Evolutionary conservation across 106 monocot species (phyloP).

Genomic region (Allium sativum): DNA sequence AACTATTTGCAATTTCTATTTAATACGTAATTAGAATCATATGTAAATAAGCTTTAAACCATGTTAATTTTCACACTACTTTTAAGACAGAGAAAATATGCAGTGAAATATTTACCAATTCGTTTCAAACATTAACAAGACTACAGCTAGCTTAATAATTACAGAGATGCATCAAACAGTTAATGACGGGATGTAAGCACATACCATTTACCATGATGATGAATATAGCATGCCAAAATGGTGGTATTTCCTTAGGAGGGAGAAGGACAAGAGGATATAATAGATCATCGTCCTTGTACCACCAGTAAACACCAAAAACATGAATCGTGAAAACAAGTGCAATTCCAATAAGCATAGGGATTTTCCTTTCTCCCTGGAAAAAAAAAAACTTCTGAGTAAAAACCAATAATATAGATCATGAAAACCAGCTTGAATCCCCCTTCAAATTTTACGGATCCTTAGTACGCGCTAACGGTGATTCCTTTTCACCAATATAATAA

Average conservation of each 20-base stretch:
- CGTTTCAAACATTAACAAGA: background rate
- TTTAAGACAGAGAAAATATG: background rate
- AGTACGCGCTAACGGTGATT: too few species aligned
- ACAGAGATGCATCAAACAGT: background rate
- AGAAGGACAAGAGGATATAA: conserved; percentile 63
- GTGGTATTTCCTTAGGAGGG: conserved; percentile 84
- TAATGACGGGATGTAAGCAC: background rate
- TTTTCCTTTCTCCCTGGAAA: conserved; percentile 79
- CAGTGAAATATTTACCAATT: background rate
- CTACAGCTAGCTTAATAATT: background rate
- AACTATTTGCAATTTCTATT: background rate
- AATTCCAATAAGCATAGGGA: conserved; percentile 57
- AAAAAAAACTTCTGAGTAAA: too few species aligned
- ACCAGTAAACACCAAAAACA: conserved; percentile 84
- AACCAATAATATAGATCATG: too few species aligned
- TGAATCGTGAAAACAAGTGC: conserved; percentile 65
- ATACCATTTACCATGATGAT: conserved; percentile 91
- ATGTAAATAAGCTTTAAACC: too few species aligned
- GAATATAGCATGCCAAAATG: conserved; percentile 96
- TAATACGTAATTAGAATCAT: too few species aligned
- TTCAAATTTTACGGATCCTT: too few species aligned
- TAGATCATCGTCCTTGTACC: conserved; percentile 72
- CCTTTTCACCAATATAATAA: too few species aligned
- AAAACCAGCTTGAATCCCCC: too few species aligned
- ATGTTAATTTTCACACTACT: too few species aligned